phyloP scores from a whole-genome alignment of 495 filamentous ascomycete genomes.

The Xylaria venustula region DNA sequence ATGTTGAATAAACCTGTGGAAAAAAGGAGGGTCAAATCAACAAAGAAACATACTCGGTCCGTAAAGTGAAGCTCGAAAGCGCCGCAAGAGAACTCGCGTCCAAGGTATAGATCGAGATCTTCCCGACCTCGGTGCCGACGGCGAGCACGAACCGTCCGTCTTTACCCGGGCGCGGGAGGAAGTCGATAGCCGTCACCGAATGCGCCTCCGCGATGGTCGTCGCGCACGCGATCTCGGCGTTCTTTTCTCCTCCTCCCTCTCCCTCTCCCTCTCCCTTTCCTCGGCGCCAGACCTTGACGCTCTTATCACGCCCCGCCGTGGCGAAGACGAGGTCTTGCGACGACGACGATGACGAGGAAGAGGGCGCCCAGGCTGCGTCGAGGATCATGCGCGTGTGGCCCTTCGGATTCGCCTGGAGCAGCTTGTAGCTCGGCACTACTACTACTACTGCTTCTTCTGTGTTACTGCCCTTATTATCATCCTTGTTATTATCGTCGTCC shows the following conservation, averaged over 20 bases:
- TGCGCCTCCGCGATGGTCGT: conserved; percentile 54
- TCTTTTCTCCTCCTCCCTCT: too few species aligned
- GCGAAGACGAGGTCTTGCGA: conserved; percentile 61
- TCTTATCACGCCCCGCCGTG: conserved; percentile 85
- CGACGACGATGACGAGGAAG: too few species aligned
- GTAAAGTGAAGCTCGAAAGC: conserved; percentile 43
- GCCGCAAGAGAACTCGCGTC: conserved; percentile 44
- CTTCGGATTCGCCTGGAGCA: conserved; percentile 67
- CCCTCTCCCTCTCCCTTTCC: conserved; percentile 19
- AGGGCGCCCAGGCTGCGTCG: conserved; percentile 76
- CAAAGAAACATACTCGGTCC: conserved; percentile 33
- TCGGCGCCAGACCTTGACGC: conserved; percentile 72
- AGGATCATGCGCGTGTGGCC: conserved; percentile 91
- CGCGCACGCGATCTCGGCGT: conserved; percentile 43
- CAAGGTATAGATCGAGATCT: conserved; percentile 44
- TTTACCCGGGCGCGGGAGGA: conserved; percentile 40
- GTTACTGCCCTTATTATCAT: too few species aligned
- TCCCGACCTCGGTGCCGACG: conserved; percentile 63
- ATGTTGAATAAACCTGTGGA: too few species aligned
- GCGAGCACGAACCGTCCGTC: conserved; percentile 57
- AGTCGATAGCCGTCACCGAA: conserved; percentile 77
- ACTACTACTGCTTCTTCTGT: neutral
- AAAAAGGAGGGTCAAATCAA: conserved; percentile 6
- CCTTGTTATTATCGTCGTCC: neutral
- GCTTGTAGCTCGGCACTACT: conserved; percentile 42